A percentile compares a stretch with the other conserved stretches of the same genome.
Conservation (phyloP, 2,329 filamentous ascomycete species). For the Rhynchosporium graminicola region DNA sequence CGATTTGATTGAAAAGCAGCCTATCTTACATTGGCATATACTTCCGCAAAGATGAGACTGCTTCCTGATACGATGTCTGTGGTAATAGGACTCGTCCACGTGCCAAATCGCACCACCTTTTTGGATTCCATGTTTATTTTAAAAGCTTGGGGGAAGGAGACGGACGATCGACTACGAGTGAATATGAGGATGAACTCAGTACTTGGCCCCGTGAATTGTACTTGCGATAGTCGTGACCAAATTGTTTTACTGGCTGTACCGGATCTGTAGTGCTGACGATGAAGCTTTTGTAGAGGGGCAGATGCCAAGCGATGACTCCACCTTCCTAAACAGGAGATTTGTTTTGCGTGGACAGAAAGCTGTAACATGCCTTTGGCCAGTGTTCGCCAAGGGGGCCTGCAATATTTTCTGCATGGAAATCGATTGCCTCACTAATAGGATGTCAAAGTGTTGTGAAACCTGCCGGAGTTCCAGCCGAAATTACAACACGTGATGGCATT, state of each 20-base stretch:
- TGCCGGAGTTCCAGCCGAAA: background rate
- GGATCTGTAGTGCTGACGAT: background rate
- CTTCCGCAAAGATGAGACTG: constrained; percentile 40
- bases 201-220: too few species aligned
- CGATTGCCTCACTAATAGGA: too few species aligned
- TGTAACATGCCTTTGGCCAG: background rate
- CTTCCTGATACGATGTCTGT: constrained; percentile 41
- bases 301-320: constrained; percentile 6
- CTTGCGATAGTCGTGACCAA: background rate
- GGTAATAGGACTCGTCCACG: constrained; percentile 45
- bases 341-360: background rate
- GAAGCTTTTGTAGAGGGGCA: constrained; percentile 3
- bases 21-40: constrained; percentile 28
- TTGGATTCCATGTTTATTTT: constrained; percentile 21
- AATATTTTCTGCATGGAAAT: background rate
- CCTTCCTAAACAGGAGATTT: constrained; percentile 14
- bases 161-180: background rate
- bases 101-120: constrained; percentile 40
- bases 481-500: background rate
- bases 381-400: too few species aligned
- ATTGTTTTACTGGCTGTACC: background rate
- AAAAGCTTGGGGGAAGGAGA: too few species aligned
- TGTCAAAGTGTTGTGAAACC: too few species aligned
- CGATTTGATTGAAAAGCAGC: background rate
- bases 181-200: background rate